Base-by-base conservation (phyloP, 768 basidiomycete species). In the Trametes coccinea region DNA sequence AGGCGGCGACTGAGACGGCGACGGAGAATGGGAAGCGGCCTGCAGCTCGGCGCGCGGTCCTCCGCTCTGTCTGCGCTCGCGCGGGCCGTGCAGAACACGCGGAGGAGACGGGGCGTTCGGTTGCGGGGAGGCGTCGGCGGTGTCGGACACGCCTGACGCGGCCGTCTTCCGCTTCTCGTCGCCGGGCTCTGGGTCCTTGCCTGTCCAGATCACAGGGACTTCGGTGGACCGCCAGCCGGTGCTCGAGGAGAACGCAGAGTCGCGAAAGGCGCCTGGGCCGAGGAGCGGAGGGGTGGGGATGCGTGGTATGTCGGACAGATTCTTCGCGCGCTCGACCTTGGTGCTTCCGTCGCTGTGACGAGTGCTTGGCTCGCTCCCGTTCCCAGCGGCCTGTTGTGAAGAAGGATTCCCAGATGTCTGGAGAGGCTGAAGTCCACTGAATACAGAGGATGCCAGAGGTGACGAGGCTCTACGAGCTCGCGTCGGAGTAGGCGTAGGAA, bases 161-260 rank as follows among this genome's bases (percentile, higher is more conserved):
- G 40, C 49, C 29, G 57, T 51, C 22, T 49, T 41, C 30, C 57
- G 57, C 49, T 59, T 59, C 52, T 56, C 53, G 53, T 53, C 50
- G 3, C 17, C 9, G 16, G 56, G 61, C 46, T 72, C 73, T n/a
- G 69, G 68, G 45, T 74, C 75, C 62, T 74, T 70, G 59, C 86
- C 87, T 5, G 82, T 82, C 87, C 86, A 89, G 55, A 83, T 81
- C 53, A 87, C 83, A 3, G 86, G 84, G 44, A 84, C 76, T 34
- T 88, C 54, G 73, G 72, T 40, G 76, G 81, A 51, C 76, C 82
- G 51, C 71, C 77, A 43, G 73, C 73, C 73, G 5, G 79, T 78
- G 61, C 72, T 75, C 29, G 74, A 75, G 16, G 87, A 87, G 66
- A 87, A 80, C 5, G 79, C 81, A 31, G 89, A 89, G 67, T 89